Base-by-base conservation (phyloP, 768 basidiomycete species). In the Obba rivulosa region DNA sequence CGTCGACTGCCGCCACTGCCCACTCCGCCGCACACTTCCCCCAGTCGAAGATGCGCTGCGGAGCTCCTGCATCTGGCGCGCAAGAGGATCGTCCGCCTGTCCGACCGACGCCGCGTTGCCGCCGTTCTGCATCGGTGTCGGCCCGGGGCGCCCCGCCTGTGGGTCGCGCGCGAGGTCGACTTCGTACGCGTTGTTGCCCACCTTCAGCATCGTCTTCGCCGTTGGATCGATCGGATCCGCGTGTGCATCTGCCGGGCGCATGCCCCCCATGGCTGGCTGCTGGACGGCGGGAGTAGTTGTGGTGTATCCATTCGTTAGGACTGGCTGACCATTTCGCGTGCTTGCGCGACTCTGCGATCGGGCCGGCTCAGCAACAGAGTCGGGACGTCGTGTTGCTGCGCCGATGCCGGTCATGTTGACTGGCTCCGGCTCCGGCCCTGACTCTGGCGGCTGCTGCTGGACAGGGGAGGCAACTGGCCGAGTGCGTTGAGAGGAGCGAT, bases 361-460 rank as follows among this genome's bases (percentile, higher is more conserved):
- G 20, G 57, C 57, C 21, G 65, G 57, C 28, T 31, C 28, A 13
- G 28, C 28, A 13, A 31, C 28, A 5, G 28, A 31, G 28, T 31
- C 28, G 17, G 64, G 46, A 24, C 57, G 36, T 4, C 67, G 62
- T 5, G 65, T 53, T 20, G 66, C 59, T 22, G 72, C 71, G 14
- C 89, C 88, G 4, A 88, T 70, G 14, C 88, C 89, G 1, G 85
- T 85, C 1, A 72, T 69, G 51, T 88, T 87, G 5, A 69, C 45
- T 0, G 75, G 70, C 36, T 80, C 81, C 8, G 43, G 40, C 17
- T 64, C 60, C 14, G 47, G 51, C 13, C 13, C 28, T 5, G 13
- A 13, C 10, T 73, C 75, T 9, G 76, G 74, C 20, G 60, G 68
- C 7, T 72, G 71, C 24, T 55, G 54, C 14, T 69, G 61, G 50